These are phyloP conservation scores for Linaria vulgaris DNA, from an alignment of 257 asterid genomes.

Conservation along the genomic window DNA sequence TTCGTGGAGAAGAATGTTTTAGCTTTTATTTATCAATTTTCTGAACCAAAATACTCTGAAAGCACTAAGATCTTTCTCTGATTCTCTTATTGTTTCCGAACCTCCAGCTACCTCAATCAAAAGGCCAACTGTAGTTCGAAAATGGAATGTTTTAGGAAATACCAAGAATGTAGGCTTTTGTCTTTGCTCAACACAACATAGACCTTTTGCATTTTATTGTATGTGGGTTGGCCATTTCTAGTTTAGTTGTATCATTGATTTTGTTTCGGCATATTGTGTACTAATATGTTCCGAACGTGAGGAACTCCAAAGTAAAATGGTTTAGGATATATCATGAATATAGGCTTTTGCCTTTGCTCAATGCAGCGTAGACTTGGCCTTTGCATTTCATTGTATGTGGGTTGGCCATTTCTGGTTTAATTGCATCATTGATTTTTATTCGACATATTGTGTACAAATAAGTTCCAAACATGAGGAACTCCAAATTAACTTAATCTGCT, in stretches of 20 bases:
- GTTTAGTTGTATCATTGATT: slow-evolving; percentile 20
- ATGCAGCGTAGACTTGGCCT: slow-evolving; percentile 5
- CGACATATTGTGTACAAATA: not conserved
- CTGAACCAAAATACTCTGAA: slow-evolving; percentile 3
- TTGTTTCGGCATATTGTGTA: not conserved
- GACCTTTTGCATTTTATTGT: slow-evolving; percentile 6
- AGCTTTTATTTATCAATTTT: not conserved
- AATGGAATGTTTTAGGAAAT: slow-evolving; percentile 19
- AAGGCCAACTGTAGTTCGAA: slow-evolving; percentile 12
- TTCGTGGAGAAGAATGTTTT: slow-evolving; percentile 4
- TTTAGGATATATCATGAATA: slow-evolving; percentile 14
- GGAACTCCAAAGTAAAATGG: slow-evolving; percentile 19
- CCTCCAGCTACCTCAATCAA: slow-evolving; percentile 15
- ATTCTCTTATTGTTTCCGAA: slow-evolving; percentile 11
- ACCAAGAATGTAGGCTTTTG: not conserved
- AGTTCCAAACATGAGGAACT: slow-evolving; percentile 9
- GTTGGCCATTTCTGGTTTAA: slow-evolving; percentile 15
- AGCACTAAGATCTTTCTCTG: slow-evolving; percentile 12
- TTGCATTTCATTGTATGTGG: slow-evolving; percentile 12
- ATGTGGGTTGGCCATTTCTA: slow-evolving; percentile 5
- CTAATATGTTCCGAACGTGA: not conserved
- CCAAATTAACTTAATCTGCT: slow-evolving; percentile 18
- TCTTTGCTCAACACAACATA: slow-evolving; percentile 1
- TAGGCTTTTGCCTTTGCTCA: not conserved
- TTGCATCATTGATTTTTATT: slow-evolving; percentile 10